Evolutionary conservation across 768 basidiomycete genomes (phyloP), one percentile per base, ranked within the genome.

Genomic region (Amylocystis lapponica): DNA sequence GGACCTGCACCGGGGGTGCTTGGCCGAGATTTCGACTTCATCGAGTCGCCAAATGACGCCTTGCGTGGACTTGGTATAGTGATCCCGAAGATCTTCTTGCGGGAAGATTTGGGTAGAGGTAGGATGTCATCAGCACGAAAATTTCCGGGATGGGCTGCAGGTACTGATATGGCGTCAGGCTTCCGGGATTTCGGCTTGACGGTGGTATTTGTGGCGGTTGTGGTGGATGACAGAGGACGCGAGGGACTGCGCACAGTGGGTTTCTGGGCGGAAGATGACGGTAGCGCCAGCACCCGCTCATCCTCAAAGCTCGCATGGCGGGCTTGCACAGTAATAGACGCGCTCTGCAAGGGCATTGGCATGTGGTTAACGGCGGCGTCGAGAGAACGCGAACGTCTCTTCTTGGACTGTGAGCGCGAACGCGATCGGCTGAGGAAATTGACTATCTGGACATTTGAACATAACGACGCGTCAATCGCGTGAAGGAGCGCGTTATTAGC

Each of bases 171-270:
- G 5, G 39, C 17, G 20, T 37, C 36, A 8, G 47, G 30, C n/a
- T 48, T 55, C 2, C 49, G 53, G 7, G 39, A 36, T 42, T 49
- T 40, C 43, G 80, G 79, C 5, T 74, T 77, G 42, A 78, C 67
- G 4, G 82, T 83, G 16, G 74, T 69, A 53, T 76, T 75, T 2
- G 82, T 82, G 1, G 76, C 72, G 14, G 76, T 76, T 0, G 82
- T 82, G 0, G 76, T 79, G 17, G 78, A 74, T 3, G 83, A 84
- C 19, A 86, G 63, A 3, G 84, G 84, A 5, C 83, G 75, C 17
- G 76, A 79, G 66, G 44, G 64, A 46, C 44, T 56, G 17, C 79
- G n/a, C 4, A 73, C 64, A 20, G 66, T 51, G 1, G 78, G 75
- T 54, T 76, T 75, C 21, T 75, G 65, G 36, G 60, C 62, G 4